Base-by-base conservation (phyloP, 129 eudicot species). In the Lactuca sativa region DNA sequence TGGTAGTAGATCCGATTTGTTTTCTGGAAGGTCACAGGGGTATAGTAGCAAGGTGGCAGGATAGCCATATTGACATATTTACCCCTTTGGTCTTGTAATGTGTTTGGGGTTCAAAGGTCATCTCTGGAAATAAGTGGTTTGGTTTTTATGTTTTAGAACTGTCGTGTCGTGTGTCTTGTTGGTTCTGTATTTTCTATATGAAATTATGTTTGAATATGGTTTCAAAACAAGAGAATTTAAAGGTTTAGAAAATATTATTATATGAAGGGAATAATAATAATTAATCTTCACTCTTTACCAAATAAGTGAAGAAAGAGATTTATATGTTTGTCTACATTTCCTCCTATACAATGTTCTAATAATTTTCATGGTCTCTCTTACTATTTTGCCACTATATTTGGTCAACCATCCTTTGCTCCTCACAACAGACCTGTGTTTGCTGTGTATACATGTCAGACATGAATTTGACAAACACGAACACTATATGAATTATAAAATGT, bases 31-130 rank as follows among this genome's bases (percentile, higher is more conserved):
- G 53, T 78, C 92, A 53, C 86, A 84, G 70, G 87, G 74, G 48
- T 79, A 78, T 55, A 72, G 69, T 69, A 76, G 91, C 60, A 87
- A 87, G 66, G 95, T 85, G 70, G 95, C 97, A 4, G 97, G 95
- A 68, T 90, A 72, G 87, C 30, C 1, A 25, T 25, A 56, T 31
- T 67, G 33, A 33, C 2, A 12, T 43, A 3, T 21, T 25, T 12
- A 21, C 32, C 16, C 17, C 15, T 15, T 13, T 69, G 70, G 30
- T 61, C 43, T 10, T 62, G 51, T 77, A 16, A 15, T 30, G 67
- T 58, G 71, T 55, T 63, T 11, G n/a, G 11, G 57, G 67, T 14
- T 13, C 7, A 11, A 7, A 41, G 67, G 32, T 13, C 7, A 11
- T 3, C 18, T 61, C 66, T 7, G 21, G 40, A 47, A 59, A 60